Evolutionary conservation across 768 basidiomycete genomes (phyloP), one percentile per base, ranked within the genome.

Genomic region (Phaffia tasmanica): DNA sequence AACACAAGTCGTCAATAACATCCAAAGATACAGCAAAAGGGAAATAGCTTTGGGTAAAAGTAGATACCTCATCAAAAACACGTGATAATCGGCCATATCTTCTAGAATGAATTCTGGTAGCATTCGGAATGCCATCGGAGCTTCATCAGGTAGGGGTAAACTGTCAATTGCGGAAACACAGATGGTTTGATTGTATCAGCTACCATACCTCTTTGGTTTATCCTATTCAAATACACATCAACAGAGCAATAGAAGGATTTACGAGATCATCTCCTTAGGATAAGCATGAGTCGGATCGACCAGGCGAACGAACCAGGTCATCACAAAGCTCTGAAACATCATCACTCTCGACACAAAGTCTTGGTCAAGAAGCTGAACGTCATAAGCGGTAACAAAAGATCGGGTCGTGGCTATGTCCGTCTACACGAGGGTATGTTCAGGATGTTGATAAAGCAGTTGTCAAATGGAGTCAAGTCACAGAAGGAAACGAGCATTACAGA

Each of bases 41-140:
- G 67, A 32, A 51, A 14, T 1, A 49, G 30, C 32, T 1, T 29
- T 50, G 19, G 21, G 51, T 32, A 18, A 11, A 25, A 61, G 4
- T 2, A 75, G 84, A 67, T 72, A 92, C 89, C 86, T 84, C 14
- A 88, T 83, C 19, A 87, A 81, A 74, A 91, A 97, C 62, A 86
- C 81, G 63, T 88, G 81, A 73, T 88, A 93, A 66, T 94, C 91
- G 0, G 91, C 86, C 7, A 97, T 83, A 73, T 97, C 94, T 74
- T 98, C 95, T 51, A 97, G 76, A 18, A 95, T 82, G 74, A 92
- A 94, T 75, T 99, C 95, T 0, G 95, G 95, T 32, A 98, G 81
- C 63, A 88, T 85, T 35, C 86, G 81, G 81, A 97, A 97, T 0
- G 82, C 79, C 77, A 85, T 81, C 0, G 93, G 91, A 8, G 93